Base-by-base conservation (phyloP, 805 yeast species). In the Cyberlindnera subsufficiens region DNA sequence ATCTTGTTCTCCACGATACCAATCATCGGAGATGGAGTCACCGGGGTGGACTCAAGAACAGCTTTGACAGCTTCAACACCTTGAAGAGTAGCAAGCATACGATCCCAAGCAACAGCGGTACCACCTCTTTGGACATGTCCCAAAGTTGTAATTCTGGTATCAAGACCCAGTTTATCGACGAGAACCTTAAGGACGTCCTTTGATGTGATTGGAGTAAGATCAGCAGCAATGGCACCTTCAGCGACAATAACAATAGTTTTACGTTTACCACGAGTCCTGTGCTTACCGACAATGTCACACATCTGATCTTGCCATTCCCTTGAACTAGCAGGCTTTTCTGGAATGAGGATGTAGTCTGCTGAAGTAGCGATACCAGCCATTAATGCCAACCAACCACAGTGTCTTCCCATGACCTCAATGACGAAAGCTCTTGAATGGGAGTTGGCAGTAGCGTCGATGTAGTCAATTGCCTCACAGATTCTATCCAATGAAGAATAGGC, bases 41-140 rank as follows among this genome's bases (percentile, higher is more conserved):
- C 80, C 17, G 86, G 86, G 7, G 81, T 74, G 38, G 72, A 64
- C 43, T 80, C 86, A 56, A 84, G 68, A 11, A 83, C 83, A 1
- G 89, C 89, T 50, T 78, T 73, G 39, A 83, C 88, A 6, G 90
- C 90, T 53, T 82, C 90, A 37, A 82, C 89, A 66, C 90, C 91
- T 68, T 83, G 91, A 50, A 83, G 58, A 18, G 91, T 83, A 30
- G 89, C 89, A 49, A 84, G 63, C 56, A 78, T 62, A 54, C 91
- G 68, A 60, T 83, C 91, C 53, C 67, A 80, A 1, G 89, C 87
- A 38, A 80, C 87, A 1, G 91, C 88, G 18, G 83, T 72, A 57
- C 91, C 91, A 66, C 91, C 91, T 67, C 91, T 72, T 66, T 83
- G 91, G 35, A 83, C 90, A 53, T 83, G 91, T 19, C 91, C 91